Base-by-base conservation (phyloP, 257 asterid genomes). In the Paulownia fortunei region DNA sequence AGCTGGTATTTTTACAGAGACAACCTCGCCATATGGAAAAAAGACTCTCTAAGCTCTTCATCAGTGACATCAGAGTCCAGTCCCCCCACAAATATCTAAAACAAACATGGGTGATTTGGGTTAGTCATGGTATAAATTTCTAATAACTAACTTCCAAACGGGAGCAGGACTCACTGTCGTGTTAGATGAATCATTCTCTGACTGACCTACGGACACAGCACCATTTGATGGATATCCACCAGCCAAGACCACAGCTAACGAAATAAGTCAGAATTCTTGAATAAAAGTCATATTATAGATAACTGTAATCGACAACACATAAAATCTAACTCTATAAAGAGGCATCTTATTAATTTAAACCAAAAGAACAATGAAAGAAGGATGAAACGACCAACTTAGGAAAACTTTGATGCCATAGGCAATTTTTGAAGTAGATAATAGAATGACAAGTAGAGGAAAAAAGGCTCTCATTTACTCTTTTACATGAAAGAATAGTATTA, bases 61-160 rank as follows among this genome's bases (percentile, higher is more conserved):
- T 91, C 97, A 46, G 90, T 88, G 75, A 91, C 91, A 58, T 88
- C 95, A 65, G 97, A 81, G 73, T 92, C 97, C 23, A 92, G 91
- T 27, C 87, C 87, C 51, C 86, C 83, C 72, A 86, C 88, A 80
- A 83, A 85, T 79, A 86, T 78, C 89, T 85, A 77, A 36, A 66
- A 24, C 70, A 79, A 69, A 74, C 76, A 67, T 54, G 61, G 60
- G 67, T 36, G 69, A 10, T 32, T 10, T 18, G 27, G 46, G 60
- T 74, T 71, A 74, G 47, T 36, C 56, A 21, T 64, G 46, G 18
- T 6, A 71, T 16, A 34, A 72, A 44, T 42, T 79, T n/a, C 18
- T 42, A 15, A 46, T 36, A 58, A 58, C 81, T 71, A 80, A 56
- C 37, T 61, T 67, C 59, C 9, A 56, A 27, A 76, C 51, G 36